Conservation (phyloP, 345 rosid species). For the Eucalyptus viminalis region DNA sequence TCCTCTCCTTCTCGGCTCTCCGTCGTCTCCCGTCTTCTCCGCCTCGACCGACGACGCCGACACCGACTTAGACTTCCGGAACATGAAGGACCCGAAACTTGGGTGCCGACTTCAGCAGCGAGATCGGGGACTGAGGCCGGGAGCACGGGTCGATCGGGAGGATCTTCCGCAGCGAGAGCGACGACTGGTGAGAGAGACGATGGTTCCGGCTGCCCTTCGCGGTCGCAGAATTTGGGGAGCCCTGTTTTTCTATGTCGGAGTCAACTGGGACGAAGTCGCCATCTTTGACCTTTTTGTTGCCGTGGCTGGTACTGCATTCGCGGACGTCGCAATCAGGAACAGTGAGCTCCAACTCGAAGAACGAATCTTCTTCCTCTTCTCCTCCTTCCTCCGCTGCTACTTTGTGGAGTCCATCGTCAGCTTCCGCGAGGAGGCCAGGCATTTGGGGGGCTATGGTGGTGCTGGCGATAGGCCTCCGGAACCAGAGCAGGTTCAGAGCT, state of each 20-base stretch:
- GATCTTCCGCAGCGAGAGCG: slow-evolving; percentile 24
- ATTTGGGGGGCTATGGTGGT: neutral
- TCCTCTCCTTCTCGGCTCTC: slow-evolving; percentile 2
- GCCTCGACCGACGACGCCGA: neutral
- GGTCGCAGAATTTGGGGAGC: neutral
- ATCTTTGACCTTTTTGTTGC: slow-evolving; percentile 1
- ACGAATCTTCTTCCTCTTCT: slow-evolving; percentile 74
- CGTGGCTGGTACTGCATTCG: neutral
- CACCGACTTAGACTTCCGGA: slow-evolving; percentile 40
- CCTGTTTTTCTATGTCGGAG: neutral
- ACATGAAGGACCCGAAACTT: slow-evolving; percentile 34
- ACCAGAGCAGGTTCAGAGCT: slow-evolving; percentile 51
- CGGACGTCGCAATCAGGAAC: slow-evolving; percentile 20
- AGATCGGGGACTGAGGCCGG: slow-evolving; percentile 54
- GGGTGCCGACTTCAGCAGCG: slow-evolving; percentile 52
- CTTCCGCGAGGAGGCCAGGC: neutral
- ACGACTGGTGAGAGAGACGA: neutral
- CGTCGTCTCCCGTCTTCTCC: neutral
- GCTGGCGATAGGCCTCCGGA: slow-evolving; percentile 29
- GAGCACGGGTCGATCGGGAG: slow-evolving; percentile 47
- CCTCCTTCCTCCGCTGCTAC: slow-evolving; percentile 31
- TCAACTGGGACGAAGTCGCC: neutral
- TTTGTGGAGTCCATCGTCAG: neutral
- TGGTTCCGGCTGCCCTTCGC: neutral
- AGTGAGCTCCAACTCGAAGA: slow-evolving; percentile 78